Base-by-base conservation (phyloP, 306 rosid species). In the Cucumis hystrix region DNA sequence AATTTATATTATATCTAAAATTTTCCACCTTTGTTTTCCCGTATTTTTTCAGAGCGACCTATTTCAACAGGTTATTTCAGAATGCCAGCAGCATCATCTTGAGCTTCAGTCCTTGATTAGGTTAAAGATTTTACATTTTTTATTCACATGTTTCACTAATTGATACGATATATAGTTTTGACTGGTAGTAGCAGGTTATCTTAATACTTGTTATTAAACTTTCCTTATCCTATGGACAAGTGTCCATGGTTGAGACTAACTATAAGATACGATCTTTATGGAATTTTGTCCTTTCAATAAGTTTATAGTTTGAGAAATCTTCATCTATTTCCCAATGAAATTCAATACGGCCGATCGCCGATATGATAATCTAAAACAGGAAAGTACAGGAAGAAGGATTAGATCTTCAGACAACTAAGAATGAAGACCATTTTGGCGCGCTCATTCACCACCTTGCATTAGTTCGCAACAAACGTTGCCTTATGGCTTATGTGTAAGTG, bases 401-500 rank as follows among this genome's bases (percentile, higher is more conserved):
- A 87, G 94, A 94, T 87, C 82, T 90, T 18, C 90, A 89, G 80
- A 90, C 96, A n/a, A 82, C 89, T 54, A 92, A 86, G 86, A 90
- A 90, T 80, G 86, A 91, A 45, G 98, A 94, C 62, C 96, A 94
- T 77, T 87, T 81, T 20, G 98, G 97, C 35, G 88, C 96, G 7
- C 96, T 94, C 64, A 80, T 90, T 81, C 98, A 92, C 77, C 98
- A 91, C 87, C 92, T 94, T 70, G 63, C 98, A 77, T 76, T 94
- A 80, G 94, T 87, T 80, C 91, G 97, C 62, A 92, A 94, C 80
- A 94, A 94, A 79, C 97, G 95, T 74, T 90, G 96, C 81, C 85
- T 94, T 51, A 83, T 89, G 90, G 92, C 98, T 62, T 92, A 89
- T 77, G 64, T 86, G 98, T 90, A 82, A 85, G 82, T 77, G 40